Conservation (phyloP, 768 basidiomycete genomes). For the Hysterangium stoloniferum region DNA sequence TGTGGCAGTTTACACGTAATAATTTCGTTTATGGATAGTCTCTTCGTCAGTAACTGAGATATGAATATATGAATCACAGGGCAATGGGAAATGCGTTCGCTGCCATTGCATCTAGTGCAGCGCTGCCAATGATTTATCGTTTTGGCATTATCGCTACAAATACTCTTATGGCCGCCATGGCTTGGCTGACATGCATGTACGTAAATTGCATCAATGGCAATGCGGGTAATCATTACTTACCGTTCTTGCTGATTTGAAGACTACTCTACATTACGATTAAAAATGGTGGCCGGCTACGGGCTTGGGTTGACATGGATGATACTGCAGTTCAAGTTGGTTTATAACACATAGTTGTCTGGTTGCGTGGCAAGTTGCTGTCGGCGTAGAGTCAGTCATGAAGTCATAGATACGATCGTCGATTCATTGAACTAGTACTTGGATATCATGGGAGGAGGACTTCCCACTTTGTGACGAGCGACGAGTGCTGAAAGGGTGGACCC, state of each 20-base stretch:
- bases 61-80: slow-evolving; percentile 22
- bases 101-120: slow-evolving; percentile 33
- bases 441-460: too few species aligned
- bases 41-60: not conserved
- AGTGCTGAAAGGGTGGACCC: too few species aligned
- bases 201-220: slow-evolving; percentile 18
- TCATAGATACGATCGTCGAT: too few species aligned
- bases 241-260: slow-evolving; percentile 24
- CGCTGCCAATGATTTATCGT: slow-evolving; percentile 45
- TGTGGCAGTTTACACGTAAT: slow-evolving; percentile 45
- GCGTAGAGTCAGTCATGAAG: too few species aligned
- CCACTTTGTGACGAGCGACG: too few species aligned
- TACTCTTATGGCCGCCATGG: slow-evolving; percentile 35
- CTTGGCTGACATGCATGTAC: slow-evolving; percentile 46
- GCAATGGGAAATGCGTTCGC: slow-evolving; percentile 39
- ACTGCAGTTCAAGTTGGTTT: too few species aligned
- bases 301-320: slow-evolving; percentile 49
- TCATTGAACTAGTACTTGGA: too few species aligned
- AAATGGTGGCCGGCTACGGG: slow-evolving; percentile 51
- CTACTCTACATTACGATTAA: slow-evolving; percentile 43
- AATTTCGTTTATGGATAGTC: not conserved
- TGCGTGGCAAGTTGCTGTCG: too few species aligned
- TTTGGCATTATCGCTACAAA: slow-evolving; percentile 48
- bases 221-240: not conserved
- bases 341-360: too few species aligned